These are phyloP conservation scores for Mycena epipterygia DNA, from an alignment of 768 basidiomycete species.

Conservation along the genomic window DNA sequence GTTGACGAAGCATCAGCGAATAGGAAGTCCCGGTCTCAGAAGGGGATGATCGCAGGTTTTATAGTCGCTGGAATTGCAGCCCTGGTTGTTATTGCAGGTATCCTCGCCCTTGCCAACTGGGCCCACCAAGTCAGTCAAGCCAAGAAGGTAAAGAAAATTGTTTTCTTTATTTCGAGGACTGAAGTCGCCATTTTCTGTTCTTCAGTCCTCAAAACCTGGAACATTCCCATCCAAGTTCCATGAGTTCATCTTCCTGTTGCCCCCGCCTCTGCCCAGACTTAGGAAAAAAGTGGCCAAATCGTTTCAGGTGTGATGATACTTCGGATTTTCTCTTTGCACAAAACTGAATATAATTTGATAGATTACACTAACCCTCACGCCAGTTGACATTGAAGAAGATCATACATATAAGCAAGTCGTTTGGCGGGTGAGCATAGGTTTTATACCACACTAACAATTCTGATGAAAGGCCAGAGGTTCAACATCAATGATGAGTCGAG, in stretches of 20 bases:
- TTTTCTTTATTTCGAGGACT: background rate
- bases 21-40: background rate
- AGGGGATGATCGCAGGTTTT: background rate
- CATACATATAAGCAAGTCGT: conserved; percentile 4
- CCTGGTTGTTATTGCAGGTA: background rate
- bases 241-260: background rate
- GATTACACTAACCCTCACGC: conserved; percentile 7
- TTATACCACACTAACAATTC: background rate
- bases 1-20: too few species aligned
- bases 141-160: background rate
- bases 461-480: background rate
- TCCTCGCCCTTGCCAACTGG: background rate
- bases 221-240: background rate
- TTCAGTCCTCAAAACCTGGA: background rate
- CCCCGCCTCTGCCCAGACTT: background rate
- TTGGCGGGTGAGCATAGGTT: background rate
- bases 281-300: background rate
- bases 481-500: background rate
- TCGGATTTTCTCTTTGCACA: background rate
- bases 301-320: background rate
- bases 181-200: background rate
- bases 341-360: background rate
- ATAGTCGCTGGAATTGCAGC: background rate
- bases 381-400: background rate
- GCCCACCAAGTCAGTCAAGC: background rate